These are phyloP conservation scores for Talaromyces sp. DNA, from an alignment of 2,329 filamentous ascomycete species.

Conservation along the genomic window DNA sequence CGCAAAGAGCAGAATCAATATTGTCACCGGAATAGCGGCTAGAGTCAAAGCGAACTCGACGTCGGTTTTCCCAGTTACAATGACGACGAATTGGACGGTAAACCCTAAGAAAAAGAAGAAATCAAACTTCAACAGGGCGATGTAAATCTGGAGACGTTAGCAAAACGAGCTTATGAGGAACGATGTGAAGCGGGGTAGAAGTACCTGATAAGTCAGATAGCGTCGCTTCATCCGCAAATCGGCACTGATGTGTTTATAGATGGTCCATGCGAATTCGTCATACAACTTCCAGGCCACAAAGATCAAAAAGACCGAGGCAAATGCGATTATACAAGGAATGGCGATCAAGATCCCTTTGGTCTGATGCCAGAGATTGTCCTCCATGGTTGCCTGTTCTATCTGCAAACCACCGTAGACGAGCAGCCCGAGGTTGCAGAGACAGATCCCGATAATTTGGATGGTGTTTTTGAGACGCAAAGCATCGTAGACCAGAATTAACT, in stretches of 20 bases:
- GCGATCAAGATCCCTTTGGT: constrained; percentile 75
- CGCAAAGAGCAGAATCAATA: constrained; percentile 77
- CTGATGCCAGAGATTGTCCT: constrained; percentile 58
- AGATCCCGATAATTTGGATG: constrained; percentile 94
- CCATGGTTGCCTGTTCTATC: constrained; percentile 61
- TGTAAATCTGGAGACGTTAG: constrained; percentile 69
- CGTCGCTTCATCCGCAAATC: constrained; percentile 95
- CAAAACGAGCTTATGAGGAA: constrained; percentile 35
- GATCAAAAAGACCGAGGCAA: constrained; percentile 66
- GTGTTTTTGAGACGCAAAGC: constrained; percentile 93
- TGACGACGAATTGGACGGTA: constrained; percentile 94
- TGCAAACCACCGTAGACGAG: constrained; percentile 91
- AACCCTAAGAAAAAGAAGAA: constrained; percentile 99
- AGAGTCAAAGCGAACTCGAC: constrained; percentile 82
- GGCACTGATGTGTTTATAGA: constrained; percentile 97
- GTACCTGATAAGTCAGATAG: constrained; percentile 91
- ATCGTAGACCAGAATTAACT: constrained; percentile 85
- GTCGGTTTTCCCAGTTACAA: constrained; percentile 66
- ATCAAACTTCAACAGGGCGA: constrained; percentile 95
- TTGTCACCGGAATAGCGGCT: constrained; percentile 84
- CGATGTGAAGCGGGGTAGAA: constrained; percentile 19
- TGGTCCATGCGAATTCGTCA: constrained; percentile 98
- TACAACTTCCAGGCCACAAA: constrained; percentile 92
- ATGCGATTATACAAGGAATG: constrained; percentile 75
- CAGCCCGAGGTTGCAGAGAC: constrained; percentile 84